These are phyloP conservation scores for Saccharomycopsis hybrid DNA, from an alignment of 1,139 yeast species.

Conservation along the genomic window DNA sequence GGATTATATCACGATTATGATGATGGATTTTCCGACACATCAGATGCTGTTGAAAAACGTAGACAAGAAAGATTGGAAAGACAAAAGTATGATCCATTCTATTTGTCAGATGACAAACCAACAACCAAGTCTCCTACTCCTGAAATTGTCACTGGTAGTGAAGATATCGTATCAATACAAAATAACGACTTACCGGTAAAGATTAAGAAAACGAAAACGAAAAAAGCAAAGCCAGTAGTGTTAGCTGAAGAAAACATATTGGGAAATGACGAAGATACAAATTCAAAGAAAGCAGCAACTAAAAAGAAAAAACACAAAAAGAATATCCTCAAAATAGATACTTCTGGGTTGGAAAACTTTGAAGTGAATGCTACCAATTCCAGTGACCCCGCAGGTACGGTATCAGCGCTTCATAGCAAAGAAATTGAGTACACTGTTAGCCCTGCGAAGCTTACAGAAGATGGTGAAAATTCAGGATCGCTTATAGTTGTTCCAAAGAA, in stretches of 20 bases:
- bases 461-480: no score
- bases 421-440: not conserved
- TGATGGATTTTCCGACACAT: constrained; percentile 22
- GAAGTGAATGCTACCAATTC: constrained; percentile 32
- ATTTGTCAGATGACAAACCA: constrained; percentile 33
- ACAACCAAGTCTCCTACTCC: constrained; percentile 13
- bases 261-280: no score
- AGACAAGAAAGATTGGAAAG: constrained; percentile 50
- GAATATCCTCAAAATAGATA: constrained; percentile 42
- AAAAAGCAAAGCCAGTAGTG: constrained; percentile 52
- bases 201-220: constrained; percentile 29
- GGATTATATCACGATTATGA: constrained; percentile 19
- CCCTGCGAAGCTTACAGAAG: no score
- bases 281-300: no score
- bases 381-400: not conserved
- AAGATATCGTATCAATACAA: constrained; percentile 20
- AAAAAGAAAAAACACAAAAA: constrained; percentile 24
- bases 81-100: constrained; percentile 71
- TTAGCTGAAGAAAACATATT: constrained; percentile 47
- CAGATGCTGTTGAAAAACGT: constrained; percentile 27
- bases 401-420: no score
- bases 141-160: constrained; percentile 15
- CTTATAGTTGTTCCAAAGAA: constrained; percentile 14
- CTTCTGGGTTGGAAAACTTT: constrained; percentile 59
- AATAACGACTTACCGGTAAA: no score